Evolutionary conservation across 1,284 basidiomycete species (phyloP), one percentile per base, ranked within the genome.

Genomic region (Cutaneotrichosporon sp.): DNA sequence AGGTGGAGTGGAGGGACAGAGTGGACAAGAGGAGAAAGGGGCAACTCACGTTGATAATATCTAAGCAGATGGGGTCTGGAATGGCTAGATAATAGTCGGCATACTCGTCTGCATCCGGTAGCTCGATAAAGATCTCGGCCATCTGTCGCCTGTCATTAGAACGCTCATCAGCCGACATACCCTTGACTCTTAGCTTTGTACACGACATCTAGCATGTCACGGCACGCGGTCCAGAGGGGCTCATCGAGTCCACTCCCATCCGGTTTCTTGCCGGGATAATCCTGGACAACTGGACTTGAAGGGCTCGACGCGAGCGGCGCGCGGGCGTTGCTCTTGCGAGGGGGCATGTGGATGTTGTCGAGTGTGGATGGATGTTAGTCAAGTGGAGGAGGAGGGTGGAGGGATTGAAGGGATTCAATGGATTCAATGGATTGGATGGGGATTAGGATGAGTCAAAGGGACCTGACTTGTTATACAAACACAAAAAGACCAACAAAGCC

Each of bases 21-120:
- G 21, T 22, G n/a, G 26, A 51, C 5, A 26, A 47, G 46, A 5
- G 4, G 6, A 14, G 51, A 1, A 0, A 14, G 14, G 49, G 9
- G 3, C 13, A 1, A 70, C 79, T 69, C 65, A 80, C 79, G 16
- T 72, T 65, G 42, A 81, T 74, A 52, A 73, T 70, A 58, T 81
- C 74, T 51, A 81, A 65, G 64, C 73, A 75, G 65, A 79, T 77
- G 32, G 78, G 78, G 51, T 80, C 77, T 4, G 76, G 75, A 13
- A 81, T 81, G 18, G 77, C 72, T 50, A 71, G 65, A 65, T 77
- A 81, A 71, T 81, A 81, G 66, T 80, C 77, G 7, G 73, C 66
- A 59, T 72, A 79, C 47, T 67, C 62, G 14, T 70, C 65, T 32
- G 65, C 65, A 62, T 78, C 77, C 4, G 79, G 79, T 34, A 80